Evolutionary conservation across 495 filamentous ascomycete species (phyloP), one percentile per base, ranked within the genome.

Genomic region (Penicillium antarcticum): DNA sequence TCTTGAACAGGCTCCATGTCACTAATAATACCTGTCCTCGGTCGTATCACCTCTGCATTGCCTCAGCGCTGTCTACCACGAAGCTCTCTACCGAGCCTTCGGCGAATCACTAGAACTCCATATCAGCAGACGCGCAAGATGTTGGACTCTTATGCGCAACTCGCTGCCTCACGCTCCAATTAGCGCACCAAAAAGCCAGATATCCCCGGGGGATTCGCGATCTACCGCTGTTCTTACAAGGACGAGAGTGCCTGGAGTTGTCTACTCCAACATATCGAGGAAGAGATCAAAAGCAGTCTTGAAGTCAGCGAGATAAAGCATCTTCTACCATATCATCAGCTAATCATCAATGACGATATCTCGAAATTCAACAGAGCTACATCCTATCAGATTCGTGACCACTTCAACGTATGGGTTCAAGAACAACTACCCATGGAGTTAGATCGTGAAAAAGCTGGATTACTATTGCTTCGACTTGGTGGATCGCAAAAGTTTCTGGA

Each of bases 391-490:
- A 23, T 24, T 40, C 37, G 18, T 4, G 19, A 40, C 37, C 37
- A 40, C 19, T 40, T 40, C 18, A 40, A 40, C 37, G 37, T 9
- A 23, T 40, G 18, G 37, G 40, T 29, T 42, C 5, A 19, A 29
- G 40, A 42, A 9, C 23, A 42, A 42, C 40, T 42, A 17, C 40
- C 26, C 10, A 42, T 50, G 8, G n/a, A 42, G 32, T 26, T 42
- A 14, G 37, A 50, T 24, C 26, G 26, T 23, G 38, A n/a, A 50
- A 42, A 50, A 34, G 29, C 42, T 35, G 12, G 40, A 29, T 42
- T 29, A 29, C 21, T 42, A 14, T 42, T 42, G 12, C 23, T 42
- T 42, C 12, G 26, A 42, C 13, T 42, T 4, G 13, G 40, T 42
- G 19, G 26, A 26, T n/a, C 12, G 26, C 12, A 42, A 12, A 16